Evolutionary conservation across 768 basidiomycete species (phyloP), one percentile per base, ranked within the genome.

Genomic region (Termitomyces sp.): DNA sequence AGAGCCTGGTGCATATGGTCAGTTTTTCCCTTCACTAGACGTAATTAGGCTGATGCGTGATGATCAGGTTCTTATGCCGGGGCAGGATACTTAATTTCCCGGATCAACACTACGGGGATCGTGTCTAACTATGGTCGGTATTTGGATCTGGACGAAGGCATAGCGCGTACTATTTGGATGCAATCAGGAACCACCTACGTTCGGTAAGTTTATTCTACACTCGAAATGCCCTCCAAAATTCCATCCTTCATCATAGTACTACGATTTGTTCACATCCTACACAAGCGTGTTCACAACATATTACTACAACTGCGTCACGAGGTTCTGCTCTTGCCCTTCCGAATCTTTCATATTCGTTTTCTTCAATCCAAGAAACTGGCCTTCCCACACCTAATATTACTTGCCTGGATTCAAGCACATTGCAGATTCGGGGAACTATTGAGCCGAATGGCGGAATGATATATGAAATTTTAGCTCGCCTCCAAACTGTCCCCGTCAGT

Each of bases 251-350:
- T 53, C 15, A 57, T 45, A 65, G 64, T 13, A 60, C 63, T 51
- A 80, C 84, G 1, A 87, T 91, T 64, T 91, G 89, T 66, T 88
- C 88, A 3, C 74, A 88, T 64, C 85, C 87, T 1, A 75, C 78
- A 1, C 74, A 77, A 61, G 79, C 86, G 33, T 91, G 89, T 61
- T 70, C 81, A 1, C 82, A 89, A 66, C 84, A 87, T 66, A 67
- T 83, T 54, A 77, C 68, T 59, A 68, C 63, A 57, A 64, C 69
- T 66, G 47, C 33, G 41, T 20, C 62, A 42, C 57, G 16, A 61
- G 46, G 61, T 46, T 16, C 50, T 20, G 33, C 22, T 24, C 41
- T 33, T 24, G 52, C 57, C 37, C 70, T 84, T 31, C 79, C 80
- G 2, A 53, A 65, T 24, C 67, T 85, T 24, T 78, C 79, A 3